phyloP scores from a whole-genome alignment of 768 basidiomycete species.

The Lactarius tabidus region DNA sequence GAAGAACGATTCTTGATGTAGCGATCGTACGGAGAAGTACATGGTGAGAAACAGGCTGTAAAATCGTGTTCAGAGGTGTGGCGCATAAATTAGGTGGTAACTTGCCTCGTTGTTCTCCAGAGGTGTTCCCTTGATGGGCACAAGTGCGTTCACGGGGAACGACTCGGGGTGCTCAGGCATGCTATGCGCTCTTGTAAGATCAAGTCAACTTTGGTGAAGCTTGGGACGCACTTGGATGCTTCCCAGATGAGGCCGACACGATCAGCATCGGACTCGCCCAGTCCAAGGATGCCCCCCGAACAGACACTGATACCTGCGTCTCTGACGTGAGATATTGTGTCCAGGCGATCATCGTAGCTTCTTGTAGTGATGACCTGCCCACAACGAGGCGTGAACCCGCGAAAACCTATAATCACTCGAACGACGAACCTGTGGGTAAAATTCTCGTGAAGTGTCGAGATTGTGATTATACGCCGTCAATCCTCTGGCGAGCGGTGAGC shows the following conservation, averaged over 20 bases:
- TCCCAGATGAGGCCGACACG: slow-evolving; percentile 93
- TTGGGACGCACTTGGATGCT: slow-evolving; percentile 68
- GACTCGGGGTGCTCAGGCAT: slow-evolving; percentile 98
- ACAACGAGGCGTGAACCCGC: slow-evolving; percentile 3
- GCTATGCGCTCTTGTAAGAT: slow-evolving; percentile 38
- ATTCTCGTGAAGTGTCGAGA: slow-evolving; percentile 95
- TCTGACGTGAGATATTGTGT: slow-evolving; percentile 86
- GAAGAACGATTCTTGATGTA: slow-evolving; percentile 89
- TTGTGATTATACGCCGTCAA: slow-evolving; percentile 99
- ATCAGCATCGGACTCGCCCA: slow-evolving; percentile 88
- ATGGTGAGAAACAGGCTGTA: slow-evolving; percentile 73
- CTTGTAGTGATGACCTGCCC: slow-evolving; percentile 85
- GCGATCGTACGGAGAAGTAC: slow-evolving; percentile 91
- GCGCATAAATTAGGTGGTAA: neutral
- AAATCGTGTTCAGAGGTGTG: neutral
- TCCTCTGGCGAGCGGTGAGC: slow-evolving; percentile 46
- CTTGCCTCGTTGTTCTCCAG: slow-evolving; percentile 83
- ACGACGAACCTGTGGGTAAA: slow-evolving; percentile 77
- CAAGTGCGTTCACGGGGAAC: slow-evolving; percentile 96
- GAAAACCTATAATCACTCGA: slow-evolving; percentile 5
- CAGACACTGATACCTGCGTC: slow-evolving; percentile 97
- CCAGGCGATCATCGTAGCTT: slow-evolving; percentile 88
- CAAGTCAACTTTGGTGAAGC: slow-evolving; percentile 13
- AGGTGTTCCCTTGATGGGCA: slow-evolving; percentile 93
- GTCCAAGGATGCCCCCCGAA: slow-evolving; percentile 91